These are phyloP conservation scores for Plasmopara viticola DNA, from an alignment of 352 stramenopile genomes.

Conservation along the genomic window DNA sequence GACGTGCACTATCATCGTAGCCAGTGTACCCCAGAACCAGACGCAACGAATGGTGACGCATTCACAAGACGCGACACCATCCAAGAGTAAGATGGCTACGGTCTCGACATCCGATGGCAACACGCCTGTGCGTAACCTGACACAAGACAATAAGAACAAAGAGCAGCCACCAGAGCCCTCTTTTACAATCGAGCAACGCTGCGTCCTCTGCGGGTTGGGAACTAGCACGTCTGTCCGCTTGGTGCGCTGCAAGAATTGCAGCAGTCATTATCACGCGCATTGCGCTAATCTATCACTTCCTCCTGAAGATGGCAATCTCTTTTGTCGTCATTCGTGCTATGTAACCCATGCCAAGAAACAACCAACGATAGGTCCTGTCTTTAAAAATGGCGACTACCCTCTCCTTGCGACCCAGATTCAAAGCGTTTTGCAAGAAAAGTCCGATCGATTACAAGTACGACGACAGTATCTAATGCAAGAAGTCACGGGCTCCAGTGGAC, in stretches of 20 bases:
- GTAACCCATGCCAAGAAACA: constrained; percentile 35
- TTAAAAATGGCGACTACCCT: constrained; percentile 32
- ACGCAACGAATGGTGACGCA: constrained; percentile 13
- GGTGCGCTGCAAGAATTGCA: constrained; percentile 52
- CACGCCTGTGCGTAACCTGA: constrained; percentile 5
- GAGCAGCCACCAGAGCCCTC: background rate
- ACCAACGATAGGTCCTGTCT: constrained; percentile 11
- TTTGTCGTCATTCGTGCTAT: constrained; percentile 65
- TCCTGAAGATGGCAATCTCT: constrained; percentile 58
- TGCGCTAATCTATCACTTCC: constrained; percentile 60
- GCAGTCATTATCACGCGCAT: constrained; percentile 46
- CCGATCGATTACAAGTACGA: constrained; percentile 23
- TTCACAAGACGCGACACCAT: constrained; percentile 8
- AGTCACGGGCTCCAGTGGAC: constrained; percentile 2
- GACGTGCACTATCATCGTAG: background rate
- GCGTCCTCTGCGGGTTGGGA: constrained; percentile 25
- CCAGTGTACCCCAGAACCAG: background rate
- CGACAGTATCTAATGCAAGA: constrained; percentile 21
- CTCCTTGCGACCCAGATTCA: constrained; percentile 44
- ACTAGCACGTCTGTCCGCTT: constrained; percentile 24
- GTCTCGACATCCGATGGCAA: constrained; percentile 8
- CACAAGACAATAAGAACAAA: constrained; percentile 4
- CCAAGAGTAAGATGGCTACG: constrained; percentile 1
- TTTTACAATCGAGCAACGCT: constrained; percentile 6
- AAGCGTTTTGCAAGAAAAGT: constrained; percentile 28